A percentile compares a stretch with the other conserved stretches of the same genome.
Evolutionary conservation across 495 filamentous ascomycete genomes (phyloP).

Genomic region (Jackrogersella minutella): DNA sequence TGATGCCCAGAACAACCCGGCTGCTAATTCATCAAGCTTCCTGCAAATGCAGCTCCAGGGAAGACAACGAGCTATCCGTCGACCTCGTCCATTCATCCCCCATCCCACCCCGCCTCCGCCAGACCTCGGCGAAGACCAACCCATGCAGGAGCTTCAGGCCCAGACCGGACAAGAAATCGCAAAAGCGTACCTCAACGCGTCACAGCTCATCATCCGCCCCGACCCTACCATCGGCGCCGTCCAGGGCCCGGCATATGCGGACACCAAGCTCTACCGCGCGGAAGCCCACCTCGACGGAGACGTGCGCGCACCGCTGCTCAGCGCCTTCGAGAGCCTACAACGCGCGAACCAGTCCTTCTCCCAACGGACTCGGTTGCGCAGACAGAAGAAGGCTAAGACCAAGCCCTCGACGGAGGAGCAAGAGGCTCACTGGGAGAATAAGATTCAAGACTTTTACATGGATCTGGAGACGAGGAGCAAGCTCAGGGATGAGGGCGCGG

Average conservation of each 20-base stretch:
- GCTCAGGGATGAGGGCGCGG: not conserved
- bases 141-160: not conserved
- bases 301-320: constrained; percentile 45
- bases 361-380: not conserved
- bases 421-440: constrained; percentile 10
- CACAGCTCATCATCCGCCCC: constrained; percentile 43
- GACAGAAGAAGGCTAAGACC: constrained; percentile 1
- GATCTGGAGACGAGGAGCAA: not conserved
- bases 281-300: constrained; percentile 53
- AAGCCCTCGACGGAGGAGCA: too few species aligned
- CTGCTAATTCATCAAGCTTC: constrained; percentile 21
- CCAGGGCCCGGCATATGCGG: constrained; percentile 55
- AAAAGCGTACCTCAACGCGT: constrained; percentile 40
- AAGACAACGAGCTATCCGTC: constrained; percentile 41
- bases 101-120: constrained; percentile 56
- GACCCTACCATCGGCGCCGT: constrained; percentile 54
- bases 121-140: constrained; percentile 25
- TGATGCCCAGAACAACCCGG: not conserved
- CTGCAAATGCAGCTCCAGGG: constrained; percentile 34
- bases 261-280: constrained; percentile 46
- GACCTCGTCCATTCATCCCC: constrained; percentile 52
- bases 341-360: constrained; percentile 31
- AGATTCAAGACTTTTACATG: too few species aligned
- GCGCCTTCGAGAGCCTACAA: constrained; percentile 40
- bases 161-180: constrained; percentile 35